These are phyloP conservation scores for Sugiyamaella castrensis DNA, from an alignment of 1,139 yeast genomes.

Conservation along the genomic window DNA sequence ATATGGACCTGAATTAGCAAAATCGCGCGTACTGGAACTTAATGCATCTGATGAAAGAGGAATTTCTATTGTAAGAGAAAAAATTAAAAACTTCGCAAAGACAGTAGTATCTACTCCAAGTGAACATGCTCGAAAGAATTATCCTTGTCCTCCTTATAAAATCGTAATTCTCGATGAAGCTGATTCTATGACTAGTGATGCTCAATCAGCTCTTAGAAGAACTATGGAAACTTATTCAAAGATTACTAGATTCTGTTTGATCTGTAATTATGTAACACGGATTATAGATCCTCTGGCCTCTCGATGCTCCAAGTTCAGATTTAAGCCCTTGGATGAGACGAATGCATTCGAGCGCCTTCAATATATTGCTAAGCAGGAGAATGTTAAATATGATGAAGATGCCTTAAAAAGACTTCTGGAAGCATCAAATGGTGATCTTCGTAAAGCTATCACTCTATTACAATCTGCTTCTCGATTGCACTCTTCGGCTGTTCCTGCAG, in stretches of 20 bases:
- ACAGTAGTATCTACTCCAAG: constrained; percentile 80
- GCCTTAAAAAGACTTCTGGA: constrained; percentile 61
- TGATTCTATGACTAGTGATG: constrained; percentile 98
- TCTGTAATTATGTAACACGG: constrained; percentile 93
- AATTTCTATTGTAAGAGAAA: constrained; percentile 84
- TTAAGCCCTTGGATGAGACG: constrained; percentile 67
- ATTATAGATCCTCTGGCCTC: constrained; percentile 96
- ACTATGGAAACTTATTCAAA: constrained; percentile 94
- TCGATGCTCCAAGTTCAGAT: constrained; percentile 91
- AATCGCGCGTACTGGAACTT: constrained; percentile 78
- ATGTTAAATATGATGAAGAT: constrained; percentile 46
- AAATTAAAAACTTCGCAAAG: constrained; percentile 88
- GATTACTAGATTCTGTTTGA: constrained; percentile 87
- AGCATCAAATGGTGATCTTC: constrained; percentile 81
- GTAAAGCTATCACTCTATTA: constrained; percentile 86
- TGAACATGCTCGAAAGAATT: constrained; percentile 59
- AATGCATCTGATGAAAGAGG: constrained; percentile 98
- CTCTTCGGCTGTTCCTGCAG: constrained; percentile 20
- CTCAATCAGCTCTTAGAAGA: constrained; percentile 90
- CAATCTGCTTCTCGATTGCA: constrained; percentile 77
- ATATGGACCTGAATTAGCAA: constrained; percentile 62
- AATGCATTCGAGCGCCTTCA: constrained; percentile 67
- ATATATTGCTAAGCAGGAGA: constrained; percentile 53
- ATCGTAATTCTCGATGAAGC: constrained; percentile 61
- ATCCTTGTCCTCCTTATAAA: constrained; percentile 60